Base-by-base conservation (phyloP, 768 basidiomycete species). In the Suillus lakei region DNA sequence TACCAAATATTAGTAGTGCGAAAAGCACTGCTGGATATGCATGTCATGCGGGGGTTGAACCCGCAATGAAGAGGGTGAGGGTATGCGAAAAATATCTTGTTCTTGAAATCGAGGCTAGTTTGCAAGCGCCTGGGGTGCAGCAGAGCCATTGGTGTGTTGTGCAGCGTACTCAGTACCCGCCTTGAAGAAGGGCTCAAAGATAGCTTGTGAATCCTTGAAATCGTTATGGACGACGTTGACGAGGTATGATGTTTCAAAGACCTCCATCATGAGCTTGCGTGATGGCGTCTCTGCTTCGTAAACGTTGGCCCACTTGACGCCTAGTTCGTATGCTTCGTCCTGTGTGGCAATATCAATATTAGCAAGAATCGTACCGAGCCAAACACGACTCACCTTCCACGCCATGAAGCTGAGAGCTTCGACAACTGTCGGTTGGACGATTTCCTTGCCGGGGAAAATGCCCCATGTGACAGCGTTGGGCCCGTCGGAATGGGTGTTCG, bases 381-480 rank as follows among this genome's bases (percentile, higher is more conserved):
- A 39, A 34, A 58, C 2, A 23, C 10, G 38, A 58, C 60, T 26
- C 60, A 90, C 93, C 87, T 97, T 97, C 96, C 96, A 98, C 18
- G 96, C 96, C 92, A 97, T 96, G 84, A 98, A 98, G 74, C 95
- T 96, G 71, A 97, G 91, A 4, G 96, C 94, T 76, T 98, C 96
- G 26, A 98, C 96, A 67, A 98, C 95, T 23, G 96, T 98, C 26
- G 96, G 96, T 74, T 97, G 95, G 55, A 97, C 81, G 70, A 98
- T 93, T 82, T 98, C 96, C 78, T 98, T 98, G 63, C 94, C 93
- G 5, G 96, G 95, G 85, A 97, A 98, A 10, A 98, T 94, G 68
- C 96, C 96, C 96, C 96, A 98, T 1, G 96, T 98, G 21, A 98
- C 95, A n/a, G 96, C 96, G 71, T 98, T 98, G 32, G 98, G 96